Base-by-base conservation (phyloP, 805 yeast species). In the Peterozyma xylosa region DNA sequence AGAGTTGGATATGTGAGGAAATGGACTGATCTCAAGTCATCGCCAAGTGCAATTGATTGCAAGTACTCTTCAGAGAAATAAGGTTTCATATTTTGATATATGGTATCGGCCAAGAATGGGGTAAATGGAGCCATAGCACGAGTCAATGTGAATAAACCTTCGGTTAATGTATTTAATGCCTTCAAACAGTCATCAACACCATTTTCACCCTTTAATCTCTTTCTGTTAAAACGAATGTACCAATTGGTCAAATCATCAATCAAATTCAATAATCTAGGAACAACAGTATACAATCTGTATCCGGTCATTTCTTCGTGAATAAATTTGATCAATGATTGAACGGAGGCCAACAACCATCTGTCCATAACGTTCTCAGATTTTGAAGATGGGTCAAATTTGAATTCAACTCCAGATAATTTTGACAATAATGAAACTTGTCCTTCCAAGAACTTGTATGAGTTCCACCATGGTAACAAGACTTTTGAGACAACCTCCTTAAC, bases 41-140 rank as follows among this genome's bases (percentile, higher is more conserved):
- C 64, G 49, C 62, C 77, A 17, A 62, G 53, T 37, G 62, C 52
- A 46, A 67, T 62, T 33, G 39, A 36, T 17, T 41, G 21, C 64
- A 86, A 71, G 21, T 76, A 76, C 35, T 74, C 81, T 14, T 71
- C 75, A n/a, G 75, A 64, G 66, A 82, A 83, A 53, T 67, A 78
- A 39, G 68, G 70, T 58, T 72, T 77, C 67, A 93, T 68, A 64
- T 78, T 80, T 60, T 78, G 83, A 69, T 90, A 93, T 55, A 93
- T 86, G 57, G 78, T 79, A 59, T 93, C 99, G 41, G 98, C 73
- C 64, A 95, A 73, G 75, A 83, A 95, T 52, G 99, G 99, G 42
- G 98, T 90, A 70, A 93, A 93, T 52, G 99, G 99, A 46, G 98
- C 98, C 97, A 93, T 91, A 40, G 96, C 95, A 62, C 97, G 81